A percentile compares a stretch with the other conserved stretches of the same genome.
These are phyloP conservation scores for Fusarium burgessii DNA, from an alignment of 2,329 filamentous ascomycete species.

Conservation along the genomic window DNA sequence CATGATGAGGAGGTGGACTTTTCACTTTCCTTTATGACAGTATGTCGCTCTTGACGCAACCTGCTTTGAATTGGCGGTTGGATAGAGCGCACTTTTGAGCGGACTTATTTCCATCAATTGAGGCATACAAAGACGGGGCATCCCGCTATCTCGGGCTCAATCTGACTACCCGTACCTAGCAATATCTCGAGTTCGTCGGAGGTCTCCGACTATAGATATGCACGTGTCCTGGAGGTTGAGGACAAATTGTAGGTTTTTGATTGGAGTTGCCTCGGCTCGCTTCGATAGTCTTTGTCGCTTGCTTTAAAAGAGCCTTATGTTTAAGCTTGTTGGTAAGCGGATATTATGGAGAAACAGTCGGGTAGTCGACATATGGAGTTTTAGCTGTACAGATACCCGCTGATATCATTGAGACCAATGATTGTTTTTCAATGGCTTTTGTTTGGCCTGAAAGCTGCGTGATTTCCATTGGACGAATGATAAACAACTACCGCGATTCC, in stretches of 20 bases:
- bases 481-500: not conserved
- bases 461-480: slow-evolving; percentile 24
- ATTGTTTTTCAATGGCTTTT: not conserved
- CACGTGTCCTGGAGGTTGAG: slow-evolving; percentile 8
- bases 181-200: not conserved
- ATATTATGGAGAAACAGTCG: slow-evolving; percentile 1
- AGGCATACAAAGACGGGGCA: slow-evolving; percentile 37
- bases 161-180: slow-evolving; percentile 6
- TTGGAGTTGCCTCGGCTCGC: slow-evolving; percentile 8
- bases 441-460: slow-evolving; percentile 7
- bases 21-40: slow-evolving; percentile 35
- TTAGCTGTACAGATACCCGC: slow-evolving; percentile 15
- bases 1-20: slow-evolving; percentile 32
- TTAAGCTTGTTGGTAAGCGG: slow-evolving; percentile 1
- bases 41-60: slow-evolving; percentile 31
- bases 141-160: slow-evolving; percentile 21
- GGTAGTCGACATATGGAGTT: slow-evolving; percentile 6
- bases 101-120: slow-evolving; percentile 43
- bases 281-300: slow-evolving; percentile 1
- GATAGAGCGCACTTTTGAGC: slow-evolving; percentile 35
- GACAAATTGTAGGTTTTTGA: not conserved
- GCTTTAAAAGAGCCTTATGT: not conserved
- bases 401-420: not conserved
- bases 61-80: slow-evolving; percentile 32
- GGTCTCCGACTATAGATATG: slow-evolving; percentile 17